phyloP scores from a whole-genome alignment of 164 flowering plant species.

The Chloranthus sessilifolius region DNA sequence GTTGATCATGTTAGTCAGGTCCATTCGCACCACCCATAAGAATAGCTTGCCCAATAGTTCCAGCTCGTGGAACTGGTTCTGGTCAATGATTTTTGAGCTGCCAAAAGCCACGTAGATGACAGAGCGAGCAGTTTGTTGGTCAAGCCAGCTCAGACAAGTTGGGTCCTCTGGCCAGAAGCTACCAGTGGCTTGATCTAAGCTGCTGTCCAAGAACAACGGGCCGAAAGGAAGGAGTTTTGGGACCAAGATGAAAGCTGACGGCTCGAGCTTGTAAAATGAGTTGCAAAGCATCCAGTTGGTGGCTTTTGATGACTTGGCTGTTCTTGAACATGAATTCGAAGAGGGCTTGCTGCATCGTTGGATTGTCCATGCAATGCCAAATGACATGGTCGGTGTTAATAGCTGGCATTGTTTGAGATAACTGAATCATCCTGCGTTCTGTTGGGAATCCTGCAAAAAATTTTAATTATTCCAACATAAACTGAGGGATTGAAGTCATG shows the following conservation, averaged over 20 bases:
- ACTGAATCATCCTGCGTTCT: too few species aligned
- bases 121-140: background rate
- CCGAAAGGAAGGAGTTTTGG: background rate
- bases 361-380: slow-evolving; percentile 2
- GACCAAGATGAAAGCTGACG: background rate
- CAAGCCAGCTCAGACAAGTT: background rate
- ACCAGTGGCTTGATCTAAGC: background rate
- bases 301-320: too few species aligned
- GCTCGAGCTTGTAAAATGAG: slow-evolving; percentile 31
- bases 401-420: too few species aligned
- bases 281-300: slow-evolving; percentile 28
- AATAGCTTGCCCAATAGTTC: too few species aligned
- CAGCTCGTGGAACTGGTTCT: background rate
- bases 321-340: background rate
- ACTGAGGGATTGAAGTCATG: too few species aligned
- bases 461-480: too few species aligned
- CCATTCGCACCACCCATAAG: too few species aligned
- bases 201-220: background rate
- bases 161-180: background rate
- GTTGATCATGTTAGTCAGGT: too few species aligned
- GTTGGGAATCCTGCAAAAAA: background rate
- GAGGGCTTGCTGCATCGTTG: background rate
- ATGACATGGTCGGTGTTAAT: too few species aligned
- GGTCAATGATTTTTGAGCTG: background rate
- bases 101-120: background rate